These are phyloP conservation scores for Zasmidium citrigriseum DNA, from an alignment of 2,329 filamentous ascomycete genomes.

Conservation along the genomic window DNA sequence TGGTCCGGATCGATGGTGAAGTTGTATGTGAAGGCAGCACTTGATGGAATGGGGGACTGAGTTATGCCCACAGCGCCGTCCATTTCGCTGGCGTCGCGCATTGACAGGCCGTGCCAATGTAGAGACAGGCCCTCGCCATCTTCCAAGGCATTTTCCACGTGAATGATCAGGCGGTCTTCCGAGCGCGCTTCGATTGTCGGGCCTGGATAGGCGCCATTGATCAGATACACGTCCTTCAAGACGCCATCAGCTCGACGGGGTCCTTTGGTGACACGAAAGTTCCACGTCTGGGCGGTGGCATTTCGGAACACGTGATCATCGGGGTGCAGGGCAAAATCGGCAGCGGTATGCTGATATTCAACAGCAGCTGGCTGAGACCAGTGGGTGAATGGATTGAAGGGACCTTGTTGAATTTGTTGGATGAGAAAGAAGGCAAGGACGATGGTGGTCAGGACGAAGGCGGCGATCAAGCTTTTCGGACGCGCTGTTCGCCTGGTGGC, in stretches of 20 bases:
- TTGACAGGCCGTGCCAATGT: conserved; percentile 49
- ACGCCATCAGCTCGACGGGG: conserved; percentile 47
- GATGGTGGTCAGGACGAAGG: not conserved
- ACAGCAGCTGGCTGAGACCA: not conserved
- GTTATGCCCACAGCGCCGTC: conserved; percentile 32
- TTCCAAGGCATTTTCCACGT: conserved; percentile 44
- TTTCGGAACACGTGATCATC: conserved; percentile 22
- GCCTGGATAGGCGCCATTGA: conserved; percentile 55
- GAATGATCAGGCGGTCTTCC: conserved; percentile 48
- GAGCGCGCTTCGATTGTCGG: conserved; percentile 52
- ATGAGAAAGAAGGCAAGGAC: not conserved
- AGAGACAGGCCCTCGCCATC: conserved; percentile 41
- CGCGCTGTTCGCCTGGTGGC: not conserved
- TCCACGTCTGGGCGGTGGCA: conserved; percentile 14
- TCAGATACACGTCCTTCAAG: conserved; percentile 49
- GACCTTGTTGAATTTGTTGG: not conserved
- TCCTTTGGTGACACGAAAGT: conserved; percentile 23
- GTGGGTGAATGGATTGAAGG: not conserved
- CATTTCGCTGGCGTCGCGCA: conserved; percentile 26
- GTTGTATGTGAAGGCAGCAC: conserved; percentile 40
- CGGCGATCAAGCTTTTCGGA: not conserved
- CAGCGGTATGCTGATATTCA: not conserved
- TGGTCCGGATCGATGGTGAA: conserved; percentile 33
- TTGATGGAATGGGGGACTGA: conserved; percentile 24
- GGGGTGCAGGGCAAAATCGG: conserved; percentile 17